Evolutionary conservation across 2,329 filamentous ascomycete genomes (phyloP), one percentile per base, ranked within the genome.

Genomic region (Lecanicillium sp.): DNA sequence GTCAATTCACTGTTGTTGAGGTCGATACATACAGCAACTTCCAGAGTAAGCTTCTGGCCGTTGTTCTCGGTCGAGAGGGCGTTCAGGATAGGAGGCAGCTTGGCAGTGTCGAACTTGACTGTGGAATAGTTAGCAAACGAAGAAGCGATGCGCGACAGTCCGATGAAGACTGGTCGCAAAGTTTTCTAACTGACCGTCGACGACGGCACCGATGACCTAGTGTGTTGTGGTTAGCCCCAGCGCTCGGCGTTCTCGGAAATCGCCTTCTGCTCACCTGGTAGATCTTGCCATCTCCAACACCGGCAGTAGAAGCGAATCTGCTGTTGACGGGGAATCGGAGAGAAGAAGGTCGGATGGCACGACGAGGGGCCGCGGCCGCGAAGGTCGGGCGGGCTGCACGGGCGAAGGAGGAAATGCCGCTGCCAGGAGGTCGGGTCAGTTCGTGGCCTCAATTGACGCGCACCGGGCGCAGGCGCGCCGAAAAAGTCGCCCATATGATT

Each of bases 121-220:
- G 65, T 56, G 59, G 50, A 50, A 41, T 42, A 40, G 44, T 60
- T 47, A 61, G 58, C 33, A 43, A 36, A 33, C 5, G 19, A 30
- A n/a, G 8, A 36, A 28, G 41, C 49, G 54, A 22, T 19, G 19
- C 22, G 30, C 31, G 33, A 34, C 25, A 34, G 18, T 15, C 44
- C 40, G 14, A 17, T 33, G 14, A 12, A 36, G 43, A 44, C 28
- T 44, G 44, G 38, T 44, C 40, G 35, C 31, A 5, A 17, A n/a
- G 45, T 45, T 57, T 49, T 36, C 29, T 33, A 12, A 77, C 85
- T 74, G 76, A 94, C 87, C 88, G 74, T 97, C 92, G 59, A 97
- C 92, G 66, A 97, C 89, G 74, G 92, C 90, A 85, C 92, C 89
- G 73, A 96, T 96, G 69, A 96, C 89, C 74, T 88, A 72, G 64